Evolutionary conservation across 352 stramenopile genomes (phyloP), one percentile per base, ranked within the genome.

Genomic region (Phytophthora multivora): DNA sequence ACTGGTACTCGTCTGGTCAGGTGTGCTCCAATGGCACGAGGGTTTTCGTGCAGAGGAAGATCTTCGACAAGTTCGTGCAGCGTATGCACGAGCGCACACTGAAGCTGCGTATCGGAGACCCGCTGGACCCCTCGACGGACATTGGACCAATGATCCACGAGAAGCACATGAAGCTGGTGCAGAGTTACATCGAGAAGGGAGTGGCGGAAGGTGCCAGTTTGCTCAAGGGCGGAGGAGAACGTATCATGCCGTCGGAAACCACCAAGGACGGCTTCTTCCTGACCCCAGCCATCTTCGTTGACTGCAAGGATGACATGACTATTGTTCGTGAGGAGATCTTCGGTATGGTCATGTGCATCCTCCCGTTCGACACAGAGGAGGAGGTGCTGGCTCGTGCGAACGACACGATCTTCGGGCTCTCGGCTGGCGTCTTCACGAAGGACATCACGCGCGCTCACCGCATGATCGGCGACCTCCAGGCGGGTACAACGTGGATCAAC

Each of bases 1-100:
- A 93, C 65, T 96, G 77, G 80, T 96, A 91, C 74, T 94, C 86
- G 25, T 90, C 79, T 7, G 89, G 89, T 1, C 92, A 97, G 56
- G 95, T 92, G 25, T 98, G 90, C 66, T 94, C 88, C 13, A 93
- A 93, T 48, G 92, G 90, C 48, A 97, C 89, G 50, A 87, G 93
- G 9, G 75, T 98, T 21, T 93, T 97, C 42, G 85, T 98, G 23
- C 89, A 98, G 33, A 71, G 75, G 8, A 57, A 59, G n/a, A 77
- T 98, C 28, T 90, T 79, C 47, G 86, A 97, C 39, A 60, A 71
- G 26, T 97, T 98, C 33, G 77, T 97, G 39, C 58, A 77, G 35
- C 59, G 78, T n/a, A 62, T 97, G n/a, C 82, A 95, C 8, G 79
- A 86, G 30, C 86, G 87, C 18, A 93, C 90, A 12, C 63, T 84